phyloP scores from a whole-genome alignment of 208 protist species.

The Leishmania tropica region DNA sequence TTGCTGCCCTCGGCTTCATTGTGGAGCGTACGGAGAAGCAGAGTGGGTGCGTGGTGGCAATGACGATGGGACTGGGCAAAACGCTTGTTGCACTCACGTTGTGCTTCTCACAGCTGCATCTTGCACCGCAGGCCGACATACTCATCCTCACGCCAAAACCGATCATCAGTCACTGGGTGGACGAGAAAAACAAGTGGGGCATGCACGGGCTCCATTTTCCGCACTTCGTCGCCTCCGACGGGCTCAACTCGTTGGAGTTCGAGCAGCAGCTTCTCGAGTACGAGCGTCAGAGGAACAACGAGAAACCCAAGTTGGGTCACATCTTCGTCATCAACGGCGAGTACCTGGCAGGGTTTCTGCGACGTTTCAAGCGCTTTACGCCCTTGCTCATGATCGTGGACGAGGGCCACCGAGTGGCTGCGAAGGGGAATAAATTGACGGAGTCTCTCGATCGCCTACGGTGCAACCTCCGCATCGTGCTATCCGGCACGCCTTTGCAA shows the following conservation, averaged over 20 bases:
- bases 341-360: conserved; percentile 53
- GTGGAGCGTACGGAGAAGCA: conserved; percentile 51
- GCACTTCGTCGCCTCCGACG: conserved; percentile 68
- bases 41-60: conserved; percentile 79
- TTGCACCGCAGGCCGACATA: conserved; percentile 48
- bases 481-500: conserved; percentile 92
- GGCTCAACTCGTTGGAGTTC: conserved; percentile 37
- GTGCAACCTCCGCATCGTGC: conserved; percentile 66
- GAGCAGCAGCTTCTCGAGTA: conserved; percentile 55
- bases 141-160: conserved; percentile 83
- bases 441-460: conserved; percentile 53
- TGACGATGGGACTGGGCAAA: conserved; percentile 93
- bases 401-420: conserved; percentile 79
- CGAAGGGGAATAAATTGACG: conserved; percentile 68
- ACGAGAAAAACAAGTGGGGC: conserved; percentile 77
- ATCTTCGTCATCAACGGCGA: conserved; percentile 85
- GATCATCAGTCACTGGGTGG: conserved; percentile 80
- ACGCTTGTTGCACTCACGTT: conserved; percentile 82
- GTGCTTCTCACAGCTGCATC: conserved; percentile 71
- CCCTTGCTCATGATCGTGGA: conserved; percentile 86
- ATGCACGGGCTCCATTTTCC: conserved; percentile 63
- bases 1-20: conserved; percentile 78
- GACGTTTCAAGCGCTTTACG: conserved; percentile 50
- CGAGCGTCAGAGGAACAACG: conserved; percentile 40
- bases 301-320: conserved; percentile 43